phyloP scores from a whole-genome alignment of 2,329 filamentous ascomycete genomes.

The Pseudogymnoascus sp. region DNA sequence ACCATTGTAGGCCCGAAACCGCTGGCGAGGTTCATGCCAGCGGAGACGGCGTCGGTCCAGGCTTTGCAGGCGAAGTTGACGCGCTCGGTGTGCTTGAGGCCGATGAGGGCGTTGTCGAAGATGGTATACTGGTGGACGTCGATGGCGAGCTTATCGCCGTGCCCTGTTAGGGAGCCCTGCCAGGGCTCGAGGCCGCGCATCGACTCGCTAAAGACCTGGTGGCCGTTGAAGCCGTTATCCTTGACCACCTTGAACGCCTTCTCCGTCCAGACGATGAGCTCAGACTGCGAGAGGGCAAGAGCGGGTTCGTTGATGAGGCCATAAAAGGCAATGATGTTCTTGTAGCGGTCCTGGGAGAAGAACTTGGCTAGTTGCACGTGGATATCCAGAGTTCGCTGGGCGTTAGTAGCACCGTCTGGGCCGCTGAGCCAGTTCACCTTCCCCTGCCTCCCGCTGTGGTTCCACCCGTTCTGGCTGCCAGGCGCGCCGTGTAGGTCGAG shows the following conservation, averaged over 20 bases:
- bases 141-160: constrained; percentile 62
- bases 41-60: constrained; percentile 71
- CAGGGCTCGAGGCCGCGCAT: constrained; percentile 88
- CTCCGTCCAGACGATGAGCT: constrained; percentile 72
- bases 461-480: constrained; percentile 95
- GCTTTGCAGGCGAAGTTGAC: constrained; percentile 77
- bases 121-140: constrained; percentile 98
- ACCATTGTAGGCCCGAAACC: constrained; percentile 92
- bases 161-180: constrained; percentile 69
- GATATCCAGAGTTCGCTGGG: constrained; percentile 72
- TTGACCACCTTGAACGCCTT: constrained; percentile 65
- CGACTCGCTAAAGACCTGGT: constrained; percentile 83
- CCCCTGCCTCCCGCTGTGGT: constrained; percentile 82
- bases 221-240: constrained; percentile 63
- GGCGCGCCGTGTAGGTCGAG: constrained; percentile 88
- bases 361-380: constrained; percentile 83
- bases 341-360: constrained; percentile 88
- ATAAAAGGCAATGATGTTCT: constrained; percentile 85
- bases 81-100: constrained; percentile 72
- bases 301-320: constrained; percentile 89
- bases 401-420: constrained; percentile 68
- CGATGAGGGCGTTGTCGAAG: constrained; percentile 84
- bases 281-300: constrained; percentile 59
- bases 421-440: constrained; percentile 82
- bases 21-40: constrained; percentile 61